Base-by-base conservation (phyloP, 805 yeast species). In the Millerozyma miso region DNA sequence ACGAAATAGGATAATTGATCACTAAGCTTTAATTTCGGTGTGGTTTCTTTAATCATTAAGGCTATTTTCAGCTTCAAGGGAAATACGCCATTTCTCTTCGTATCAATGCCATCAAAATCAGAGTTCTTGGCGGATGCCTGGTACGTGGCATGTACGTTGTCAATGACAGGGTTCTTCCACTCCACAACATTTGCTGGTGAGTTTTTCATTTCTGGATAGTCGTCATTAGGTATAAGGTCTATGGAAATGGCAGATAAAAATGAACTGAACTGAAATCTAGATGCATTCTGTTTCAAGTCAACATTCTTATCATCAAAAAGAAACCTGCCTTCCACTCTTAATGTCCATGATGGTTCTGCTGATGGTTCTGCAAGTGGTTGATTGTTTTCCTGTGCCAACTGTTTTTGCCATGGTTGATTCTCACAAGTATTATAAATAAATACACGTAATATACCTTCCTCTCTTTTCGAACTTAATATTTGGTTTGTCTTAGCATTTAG, bases 311-410 rank as follows among this genome's bases (percentile, higher is more conserved):
- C 58, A 53, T 80, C 79, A 49, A 75, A 67, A 15, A 90, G 66
- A 18, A 88, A 66, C 45, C 90, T 72, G 12, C 99, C 99, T 63
- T 93, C 98, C 19, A 93, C 77, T 44, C 95, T 74, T 50, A 91
- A 73, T 1, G 93, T 85, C 97, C 97, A 91, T 1, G 78, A 60
- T 2, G 87, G 76, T 35, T 73, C 79, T 4, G 50, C 50, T 4
- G 55, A 39, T 1, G 52, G 51, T 33, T 58, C 60, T 3, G 53
- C 40, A 2, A 43, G 13, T 12, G 48, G 44, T 3, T 49, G 42
- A n/a, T 55, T 54, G 37, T 50, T 48, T n/a, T 49, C 50, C 39
- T 59, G 61, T 14, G 45, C 46, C 35, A 59, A 52, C 45, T 62
- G 65, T 29, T 58, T 58, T 46, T 71, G 76, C 98, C 98, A 93